Percentiles rank a stretch among this genome's conserved stretches.
Conservation (phyloP, 2,329 filamentous ascomycete genomes). For the Cordyceps cateniannulata region DNA sequence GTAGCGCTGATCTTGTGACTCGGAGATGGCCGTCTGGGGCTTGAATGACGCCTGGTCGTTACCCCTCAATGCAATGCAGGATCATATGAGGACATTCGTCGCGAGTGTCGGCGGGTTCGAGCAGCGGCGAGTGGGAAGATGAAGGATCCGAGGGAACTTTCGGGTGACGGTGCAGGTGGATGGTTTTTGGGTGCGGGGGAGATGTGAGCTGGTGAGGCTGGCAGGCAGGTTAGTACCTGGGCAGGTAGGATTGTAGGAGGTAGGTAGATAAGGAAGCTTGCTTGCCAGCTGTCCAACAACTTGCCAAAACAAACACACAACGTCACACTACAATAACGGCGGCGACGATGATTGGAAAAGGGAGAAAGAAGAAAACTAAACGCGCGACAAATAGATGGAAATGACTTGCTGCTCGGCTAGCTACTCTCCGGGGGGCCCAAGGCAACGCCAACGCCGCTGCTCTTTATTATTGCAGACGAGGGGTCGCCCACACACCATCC, state of each 20-base stretch:
- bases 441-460: neutral
- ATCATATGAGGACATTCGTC: neutral
- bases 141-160: neutral
- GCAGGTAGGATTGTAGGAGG: too few relatives aligned
- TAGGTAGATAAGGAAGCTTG: neutral
- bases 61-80: slow-evolving; percentile 1
- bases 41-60: neutral
- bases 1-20: slow-evolving; percentile 11
- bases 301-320: neutral
- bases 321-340: neutral
- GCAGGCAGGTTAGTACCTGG: neutral
- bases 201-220: neutral
- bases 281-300: neutral
- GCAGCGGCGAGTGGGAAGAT: neutral
- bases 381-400: neutral
- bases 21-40: slow-evolving; percentile 9
- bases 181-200: neutral
- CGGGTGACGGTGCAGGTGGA: neutral
- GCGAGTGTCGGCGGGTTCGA: neutral
- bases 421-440: neutral
- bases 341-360: neutral
- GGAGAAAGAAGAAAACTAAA: neutral
- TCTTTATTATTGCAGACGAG: slow-evolving; percentile 9
- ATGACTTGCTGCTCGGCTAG: neutral
- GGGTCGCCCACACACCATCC: slow-evolving; percentile 1